Conservation (phyloP, 106 monocot genomes). For the Dendrobium chrysotoxum region DNA sequence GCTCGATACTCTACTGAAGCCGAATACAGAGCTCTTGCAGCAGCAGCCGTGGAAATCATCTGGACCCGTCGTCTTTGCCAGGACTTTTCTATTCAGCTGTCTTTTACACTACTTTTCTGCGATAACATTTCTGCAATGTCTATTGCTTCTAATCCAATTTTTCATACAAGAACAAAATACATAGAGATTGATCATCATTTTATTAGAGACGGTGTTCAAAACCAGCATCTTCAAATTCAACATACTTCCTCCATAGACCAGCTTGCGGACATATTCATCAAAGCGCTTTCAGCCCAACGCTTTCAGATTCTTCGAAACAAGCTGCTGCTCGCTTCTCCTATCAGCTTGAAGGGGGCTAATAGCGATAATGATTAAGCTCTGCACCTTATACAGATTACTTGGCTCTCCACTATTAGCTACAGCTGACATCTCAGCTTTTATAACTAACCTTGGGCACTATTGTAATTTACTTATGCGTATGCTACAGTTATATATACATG, state of each 20-base stretch:
- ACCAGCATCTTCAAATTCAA: not conserved
- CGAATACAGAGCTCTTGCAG: not conserved
- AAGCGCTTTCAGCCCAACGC: not conserved
- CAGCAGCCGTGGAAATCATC: not conserved
- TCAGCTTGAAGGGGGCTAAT: not conserved
- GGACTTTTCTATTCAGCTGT: not conserved
- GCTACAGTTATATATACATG: too few species aligned
- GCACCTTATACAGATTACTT: too few species aligned
- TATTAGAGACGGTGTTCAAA: not conserved
- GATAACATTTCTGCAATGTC: not conserved
- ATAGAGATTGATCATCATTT: too few species aligned
- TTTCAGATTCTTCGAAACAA: not conserved
- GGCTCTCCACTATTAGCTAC: too few species aligned
- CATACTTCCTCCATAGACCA: not conserved
- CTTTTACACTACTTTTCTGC: not conserved
- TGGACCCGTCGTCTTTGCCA: not conserved
- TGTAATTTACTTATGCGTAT: too few species aligned
- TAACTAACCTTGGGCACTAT: too few species aligned
- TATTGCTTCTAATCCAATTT: too few species aligned
- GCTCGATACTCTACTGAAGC: too few species aligned
- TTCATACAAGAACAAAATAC: too few species aligned
- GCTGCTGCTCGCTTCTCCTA: not conserved
- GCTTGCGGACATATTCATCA: not conserved
- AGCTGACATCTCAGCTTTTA: too few species aligned
- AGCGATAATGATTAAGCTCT: too few species aligned